phyloP scores from a whole-genome alignment of 441 rosid species.

The Cnidoscolus chayamansa region DNA sequence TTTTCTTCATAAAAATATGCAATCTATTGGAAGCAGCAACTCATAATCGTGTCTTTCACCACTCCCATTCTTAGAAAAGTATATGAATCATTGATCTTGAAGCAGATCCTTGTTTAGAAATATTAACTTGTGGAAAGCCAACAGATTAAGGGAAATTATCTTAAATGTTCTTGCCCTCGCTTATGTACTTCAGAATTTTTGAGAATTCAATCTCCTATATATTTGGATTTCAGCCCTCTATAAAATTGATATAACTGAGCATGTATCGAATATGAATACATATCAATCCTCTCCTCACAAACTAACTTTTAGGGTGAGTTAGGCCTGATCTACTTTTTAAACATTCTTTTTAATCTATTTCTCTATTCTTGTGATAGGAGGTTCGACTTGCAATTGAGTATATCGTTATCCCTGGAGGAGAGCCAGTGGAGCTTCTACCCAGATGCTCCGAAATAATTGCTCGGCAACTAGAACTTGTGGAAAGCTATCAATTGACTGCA shows the following conservation, averaged over 20 bases:
- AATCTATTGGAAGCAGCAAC: background rate
- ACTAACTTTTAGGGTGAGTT: no score
- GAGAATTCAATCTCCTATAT: no score
- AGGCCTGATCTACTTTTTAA: no score
- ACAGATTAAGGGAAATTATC: background rate
- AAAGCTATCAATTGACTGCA: conserved; percentile 78
- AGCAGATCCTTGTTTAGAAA: background rate
- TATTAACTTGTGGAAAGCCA: background rate
- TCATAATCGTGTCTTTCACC: background rate
- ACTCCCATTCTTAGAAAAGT: background rate
- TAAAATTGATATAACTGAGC: no score
- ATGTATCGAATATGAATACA: no score
- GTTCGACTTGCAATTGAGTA: conserved; percentile 91
- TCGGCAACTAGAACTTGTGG: conserved; percentile 80
- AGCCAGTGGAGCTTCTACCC: conserved; percentile 95
- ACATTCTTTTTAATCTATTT: background rate
- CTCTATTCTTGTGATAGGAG: conserved; percentile 47
- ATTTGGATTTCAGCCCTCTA: no score
- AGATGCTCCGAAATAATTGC: conserved; percentile 78
- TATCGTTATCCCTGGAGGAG: conserved; percentile 93
- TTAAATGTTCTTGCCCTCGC: background rate
- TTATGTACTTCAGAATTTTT: background rate
- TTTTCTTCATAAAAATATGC: background rate
- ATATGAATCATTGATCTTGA: background rate
- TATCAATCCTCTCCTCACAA: no score